These are phyloP conservation scores for Baorangia bicolor DNA, from an alignment of 768 basidiomycete genomes.

Conservation along the genomic window DNA sequence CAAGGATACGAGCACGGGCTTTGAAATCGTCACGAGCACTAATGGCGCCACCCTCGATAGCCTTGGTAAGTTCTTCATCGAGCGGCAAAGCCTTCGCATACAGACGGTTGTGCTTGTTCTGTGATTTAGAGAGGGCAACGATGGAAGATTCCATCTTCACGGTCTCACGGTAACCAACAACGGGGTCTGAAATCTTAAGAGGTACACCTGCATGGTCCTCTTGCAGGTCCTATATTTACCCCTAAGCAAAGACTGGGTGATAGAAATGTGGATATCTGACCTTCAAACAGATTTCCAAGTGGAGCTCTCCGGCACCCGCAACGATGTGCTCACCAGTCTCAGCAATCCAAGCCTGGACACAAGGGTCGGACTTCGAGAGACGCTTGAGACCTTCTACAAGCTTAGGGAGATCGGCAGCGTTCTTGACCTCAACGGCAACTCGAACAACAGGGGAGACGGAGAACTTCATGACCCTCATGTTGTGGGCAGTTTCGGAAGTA, in stretches of 20 bases:
- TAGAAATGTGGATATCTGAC: conserved; percentile 35
- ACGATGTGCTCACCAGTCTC: conserved; percentile 98
- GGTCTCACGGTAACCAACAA: conserved; percentile 97
- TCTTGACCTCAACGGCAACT: conserved; percentile 99
- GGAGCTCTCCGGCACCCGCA: conserved; percentile 98
- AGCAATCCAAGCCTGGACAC: conserved; percentile 91
- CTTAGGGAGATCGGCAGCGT: conserved; percentile 97
- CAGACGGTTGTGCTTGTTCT: conserved; percentile 99
- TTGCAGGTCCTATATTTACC: conserved; percentile 79
- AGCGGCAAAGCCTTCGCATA: conserved; percentile 92
- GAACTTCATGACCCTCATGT: conserved; percentile 99
- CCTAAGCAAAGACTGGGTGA: background rate
- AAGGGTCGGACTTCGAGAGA: conserved; percentile 99
- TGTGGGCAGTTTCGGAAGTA: conserved; percentile 97
- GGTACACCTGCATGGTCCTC: conserved; percentile 99
- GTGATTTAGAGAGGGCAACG: conserved; percentile 96
- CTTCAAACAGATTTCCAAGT: conserved; percentile 99
- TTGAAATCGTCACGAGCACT: conserved; percentile 97
- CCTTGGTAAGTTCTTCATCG: conserved; percentile 90
- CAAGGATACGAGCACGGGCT: conserved; percentile 89
- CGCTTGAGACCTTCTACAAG: conserved; percentile 99
- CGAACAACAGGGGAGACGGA: conserved; percentile 99
- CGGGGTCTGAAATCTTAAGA: conserved; percentile 96
- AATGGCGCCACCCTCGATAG: conserved; percentile 86
- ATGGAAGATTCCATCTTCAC: conserved; percentile 95